These are phyloP conservation scores for Escovopsis weberi DNA, from an alignment of 2,329 filamentous ascomycete species.

Conservation along the genomic window DNA sequence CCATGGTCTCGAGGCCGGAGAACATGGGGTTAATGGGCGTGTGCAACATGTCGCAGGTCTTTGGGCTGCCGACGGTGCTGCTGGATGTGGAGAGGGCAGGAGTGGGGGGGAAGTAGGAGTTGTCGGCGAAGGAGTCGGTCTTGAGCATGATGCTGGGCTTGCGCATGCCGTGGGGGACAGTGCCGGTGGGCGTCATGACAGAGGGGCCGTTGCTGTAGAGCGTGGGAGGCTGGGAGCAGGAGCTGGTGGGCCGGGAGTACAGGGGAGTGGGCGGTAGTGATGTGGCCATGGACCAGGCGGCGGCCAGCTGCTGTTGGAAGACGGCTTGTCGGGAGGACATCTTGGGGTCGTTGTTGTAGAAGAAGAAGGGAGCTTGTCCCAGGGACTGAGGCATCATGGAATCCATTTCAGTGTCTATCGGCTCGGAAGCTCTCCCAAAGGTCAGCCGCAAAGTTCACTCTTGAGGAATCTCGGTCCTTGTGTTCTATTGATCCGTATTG, in stretches of 20 bases:
- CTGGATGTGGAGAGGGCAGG: constrained; percentile 75
- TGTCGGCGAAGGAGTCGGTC: constrained; percentile 50
- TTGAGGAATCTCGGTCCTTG: too few species aligned
- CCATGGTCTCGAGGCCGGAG: constrained; percentile 53
- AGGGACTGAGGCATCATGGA: constrained; percentile 44
- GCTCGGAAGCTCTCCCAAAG: neutral
- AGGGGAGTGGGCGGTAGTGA: constrained; percentile 47
- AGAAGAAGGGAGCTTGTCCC: constrained; percentile 68
- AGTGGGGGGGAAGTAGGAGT: constrained; percentile 68
- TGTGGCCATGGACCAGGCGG: constrained; percentile 31
- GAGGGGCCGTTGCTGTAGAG: constrained; percentile 43
- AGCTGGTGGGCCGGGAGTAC: constrained; percentile 51
- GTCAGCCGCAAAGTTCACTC: constrained; percentile 1
- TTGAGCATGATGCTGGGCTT: constrained; percentile 70
- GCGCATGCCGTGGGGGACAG: constrained; percentile 54
- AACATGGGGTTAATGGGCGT: constrained; percentile 75
- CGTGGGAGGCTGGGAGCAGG: constrained; percentile 46
- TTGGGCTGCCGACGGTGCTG: constrained; percentile 77
- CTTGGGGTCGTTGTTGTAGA: constrained; percentile 67
- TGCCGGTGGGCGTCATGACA: constrained; percentile 60
- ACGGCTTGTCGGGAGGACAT: constrained; percentile 59
- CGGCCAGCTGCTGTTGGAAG: constrained; percentile 45
- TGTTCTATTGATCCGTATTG: too few species aligned
- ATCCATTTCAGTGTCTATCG: constrained; percentile 43
- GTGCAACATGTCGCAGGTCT: constrained; percentile 59